Evolutionary conservation across 2,329 filamentous ascomycete species (phyloP).

Genomic region (Lachnellula occidentalis): DNA sequence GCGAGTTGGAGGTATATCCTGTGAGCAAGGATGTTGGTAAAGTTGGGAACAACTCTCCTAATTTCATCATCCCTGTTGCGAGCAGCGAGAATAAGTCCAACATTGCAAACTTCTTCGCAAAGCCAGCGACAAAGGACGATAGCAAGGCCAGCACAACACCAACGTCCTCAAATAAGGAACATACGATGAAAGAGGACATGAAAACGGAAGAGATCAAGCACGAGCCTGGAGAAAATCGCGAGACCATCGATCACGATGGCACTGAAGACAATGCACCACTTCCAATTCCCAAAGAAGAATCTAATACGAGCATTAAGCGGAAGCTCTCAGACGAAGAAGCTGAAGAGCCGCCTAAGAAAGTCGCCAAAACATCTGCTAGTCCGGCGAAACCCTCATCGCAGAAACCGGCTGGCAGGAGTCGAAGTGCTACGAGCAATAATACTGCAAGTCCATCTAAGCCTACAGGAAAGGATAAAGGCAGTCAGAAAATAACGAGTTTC

Average conservation of each 20-base stretch:
- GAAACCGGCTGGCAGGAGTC: conserved; percentile 11
- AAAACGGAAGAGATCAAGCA: conserved; percentile 24
- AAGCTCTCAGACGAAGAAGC: conserved; percentile 23
- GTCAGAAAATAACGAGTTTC: conserved; percentile 48
- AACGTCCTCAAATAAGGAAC: not conserved
- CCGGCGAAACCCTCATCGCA: conserved; percentile 17
- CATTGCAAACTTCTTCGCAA: conserved; percentile 88
- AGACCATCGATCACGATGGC: conserved; percentile 22
- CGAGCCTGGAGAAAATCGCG: conserved; percentile 20
- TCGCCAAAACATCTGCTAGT: conserved; percentile 18
- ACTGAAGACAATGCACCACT: conserved; percentile 27
- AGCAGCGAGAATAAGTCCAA: conserved; percentile 87
- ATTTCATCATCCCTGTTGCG: conserved; percentile 75
- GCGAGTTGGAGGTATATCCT: conserved; percentile 77
- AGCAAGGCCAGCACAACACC: conserved; percentile 4
- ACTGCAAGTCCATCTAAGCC: conserved; percentile 13
- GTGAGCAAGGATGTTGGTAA: conserved; percentile 89
- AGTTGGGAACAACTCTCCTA: conserved; percentile 83
- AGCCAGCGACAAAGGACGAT: conserved; percentile 28
- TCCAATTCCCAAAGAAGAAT: conserved; percentile 19
- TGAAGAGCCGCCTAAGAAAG: conserved; percentile 24
- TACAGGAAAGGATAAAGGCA: conserved; percentile 22
- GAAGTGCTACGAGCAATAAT: conserved; percentile 16
- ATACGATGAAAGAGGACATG: conserved; percentile 1
- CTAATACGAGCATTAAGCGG: conserved; percentile 26